A percentile compares a stretch with the other conserved stretches of the same genome.
These are phyloP conservation scores for Litchi chinensis DNA, from an alignment of 345 rosid species.

Conservation along the genomic window DNA sequence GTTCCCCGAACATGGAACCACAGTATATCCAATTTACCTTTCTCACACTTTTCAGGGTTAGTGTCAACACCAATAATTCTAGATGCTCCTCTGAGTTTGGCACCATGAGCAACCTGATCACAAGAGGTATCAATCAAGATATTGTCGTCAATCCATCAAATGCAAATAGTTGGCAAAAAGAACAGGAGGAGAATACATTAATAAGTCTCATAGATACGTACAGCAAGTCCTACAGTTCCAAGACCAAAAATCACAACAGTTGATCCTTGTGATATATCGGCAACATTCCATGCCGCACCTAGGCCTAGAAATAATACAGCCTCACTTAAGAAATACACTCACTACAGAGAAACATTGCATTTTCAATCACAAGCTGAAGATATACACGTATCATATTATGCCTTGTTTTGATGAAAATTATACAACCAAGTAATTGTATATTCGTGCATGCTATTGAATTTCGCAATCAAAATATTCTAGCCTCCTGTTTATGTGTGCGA, in stretches of 20 bases:
- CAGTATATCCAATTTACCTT: conserved; percentile 46
- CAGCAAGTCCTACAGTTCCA: conserved; percentile 93
- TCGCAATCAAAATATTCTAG: not conserved
- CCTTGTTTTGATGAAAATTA: not conserved
- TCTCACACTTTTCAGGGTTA: conserved; percentile 65
- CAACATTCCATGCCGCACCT: conserved; percentile 99
- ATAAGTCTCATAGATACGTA: conserved; percentile 37
- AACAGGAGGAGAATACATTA: not conserved
- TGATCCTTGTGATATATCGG: conserved; percentile 71
- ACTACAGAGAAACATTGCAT: not conserved
- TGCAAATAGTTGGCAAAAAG: not conserved
- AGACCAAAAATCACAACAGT: conserved; percentile 87
- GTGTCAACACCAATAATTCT: conserved; percentile 87
- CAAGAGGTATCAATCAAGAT: conserved; percentile 3
- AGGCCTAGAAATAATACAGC: conserved; percentile 51
- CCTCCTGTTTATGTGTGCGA: no score
- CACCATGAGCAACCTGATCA: conserved; percentile 92
- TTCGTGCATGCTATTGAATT: not conserved
- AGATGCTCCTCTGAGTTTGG: conserved; percentile 78
- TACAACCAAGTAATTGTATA: not conserved
- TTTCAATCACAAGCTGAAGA: not conserved
- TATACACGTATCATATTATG: not conserved
- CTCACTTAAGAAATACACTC: not conserved
- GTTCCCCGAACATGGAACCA: conserved; percentile 15
- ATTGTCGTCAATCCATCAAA: not conserved